Conservation (phyloP, 2,329 filamentous ascomycete genomes). For the Xylariaceae sp. region DNA sequence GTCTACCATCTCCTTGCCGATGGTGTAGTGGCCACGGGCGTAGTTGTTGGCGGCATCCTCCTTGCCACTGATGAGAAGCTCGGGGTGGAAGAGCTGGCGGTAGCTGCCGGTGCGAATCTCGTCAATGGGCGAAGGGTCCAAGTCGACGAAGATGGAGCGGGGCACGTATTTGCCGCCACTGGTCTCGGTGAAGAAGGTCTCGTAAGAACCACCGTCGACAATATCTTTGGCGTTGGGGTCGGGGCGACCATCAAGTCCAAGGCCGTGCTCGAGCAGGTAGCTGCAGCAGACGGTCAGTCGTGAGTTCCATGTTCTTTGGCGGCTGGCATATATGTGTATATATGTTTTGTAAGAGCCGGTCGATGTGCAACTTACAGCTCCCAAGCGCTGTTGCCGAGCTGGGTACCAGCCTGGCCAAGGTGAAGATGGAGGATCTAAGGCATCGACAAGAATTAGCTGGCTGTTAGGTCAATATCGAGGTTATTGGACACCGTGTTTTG, state of each 20-base stretch:
- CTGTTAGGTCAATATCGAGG: too few species aligned
- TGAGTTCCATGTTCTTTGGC: too few species aligned
- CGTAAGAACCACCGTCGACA: constrained; percentile 60
- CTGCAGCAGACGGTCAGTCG: constrained; percentile 35
- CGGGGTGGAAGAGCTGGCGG: constrained; percentile 68
- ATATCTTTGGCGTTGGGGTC: constrained; percentile 58
- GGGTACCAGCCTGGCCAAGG: constrained; percentile 65
- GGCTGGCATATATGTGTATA: neutral
- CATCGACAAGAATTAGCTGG: too few species aligned
- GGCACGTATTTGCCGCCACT: constrained; percentile 69
- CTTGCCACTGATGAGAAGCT: constrained; percentile 69
- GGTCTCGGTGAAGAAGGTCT: constrained; percentile 73
- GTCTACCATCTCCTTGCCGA: constrained; percentile 73
- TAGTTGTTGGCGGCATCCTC: constrained; percentile 77
- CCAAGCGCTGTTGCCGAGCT: constrained; percentile 73
- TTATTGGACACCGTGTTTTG: too few species aligned
- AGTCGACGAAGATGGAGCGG: constrained; percentile 67
- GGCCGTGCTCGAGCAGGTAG: constrained; percentile 70
- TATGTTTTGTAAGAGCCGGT: neutral
- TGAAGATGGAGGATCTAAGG: constrained; percentile 61
- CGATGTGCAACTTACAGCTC: constrained; percentile 59
- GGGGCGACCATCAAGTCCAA: constrained; percentile 60
- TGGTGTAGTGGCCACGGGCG: constrained; percentile 71
- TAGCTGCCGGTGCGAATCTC: constrained; percentile 68
- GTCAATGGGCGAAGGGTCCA: constrained; percentile 69